Percentiles rank a stretch among this genome's conserved stretches.
phyloP scores from a whole-genome alignment of 805 yeast genomes.

The Starmera caribaea region DNA sequence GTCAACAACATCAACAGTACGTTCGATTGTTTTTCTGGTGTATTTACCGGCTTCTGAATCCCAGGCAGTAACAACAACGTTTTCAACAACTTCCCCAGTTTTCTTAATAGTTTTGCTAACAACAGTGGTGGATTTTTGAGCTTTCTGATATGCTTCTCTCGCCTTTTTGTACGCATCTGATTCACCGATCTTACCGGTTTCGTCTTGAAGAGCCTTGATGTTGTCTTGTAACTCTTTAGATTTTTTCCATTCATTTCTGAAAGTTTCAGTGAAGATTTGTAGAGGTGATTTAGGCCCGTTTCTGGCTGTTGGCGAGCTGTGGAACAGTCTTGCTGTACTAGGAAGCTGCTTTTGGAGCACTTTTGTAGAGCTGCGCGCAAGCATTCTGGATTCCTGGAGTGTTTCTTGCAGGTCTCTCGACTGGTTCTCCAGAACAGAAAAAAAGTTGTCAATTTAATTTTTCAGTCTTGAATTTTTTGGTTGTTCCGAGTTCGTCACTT shows the following conservation, averaged over 20 bases:
- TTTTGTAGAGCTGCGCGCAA: slow-evolving; percentile 1
- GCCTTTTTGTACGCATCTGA: slow-evolving; percentile 91
- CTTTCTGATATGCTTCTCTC: slow-evolving; percentile 81
- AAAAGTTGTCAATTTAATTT: too few relatives aligned
- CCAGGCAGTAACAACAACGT: slow-evolving; percentile 88
- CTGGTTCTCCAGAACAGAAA: too few relatives aligned
- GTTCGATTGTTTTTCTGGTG: slow-evolving; percentile 76
- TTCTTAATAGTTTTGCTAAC: slow-evolving; percentile 67
- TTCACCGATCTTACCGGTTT: slow-evolving; percentile 89
- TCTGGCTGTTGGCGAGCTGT: slow-evolving; percentile 6
- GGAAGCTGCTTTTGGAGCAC: not conserved
- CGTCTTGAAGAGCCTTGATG: slow-evolving; percentile 91
- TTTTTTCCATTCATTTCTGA: slow-evolving; percentile 84
- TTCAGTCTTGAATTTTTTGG: too few relatives aligned
- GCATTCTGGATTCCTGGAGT: too few relatives aligned
- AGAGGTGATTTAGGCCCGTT: slow-evolving; percentile 56
- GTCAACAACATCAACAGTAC: slow-evolving; percentile 79
- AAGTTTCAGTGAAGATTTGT: slow-evolving; percentile 89
- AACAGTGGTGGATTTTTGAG: slow-evolving; percentile 65
- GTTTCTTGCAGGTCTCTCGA: too few relatives aligned
- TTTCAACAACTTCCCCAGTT: slow-evolving; percentile 92
- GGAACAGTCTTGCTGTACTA: slow-evolving; percentile 13
- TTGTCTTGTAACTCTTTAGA: slow-evolving; percentile 83
- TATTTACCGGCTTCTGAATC: slow-evolving; percentile 87
- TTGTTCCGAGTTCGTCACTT: too few relatives aligned